Conservation (phyloP, 495 filamentous ascomycete species). For the Rostrohypoxylon terebratum region DNA sequence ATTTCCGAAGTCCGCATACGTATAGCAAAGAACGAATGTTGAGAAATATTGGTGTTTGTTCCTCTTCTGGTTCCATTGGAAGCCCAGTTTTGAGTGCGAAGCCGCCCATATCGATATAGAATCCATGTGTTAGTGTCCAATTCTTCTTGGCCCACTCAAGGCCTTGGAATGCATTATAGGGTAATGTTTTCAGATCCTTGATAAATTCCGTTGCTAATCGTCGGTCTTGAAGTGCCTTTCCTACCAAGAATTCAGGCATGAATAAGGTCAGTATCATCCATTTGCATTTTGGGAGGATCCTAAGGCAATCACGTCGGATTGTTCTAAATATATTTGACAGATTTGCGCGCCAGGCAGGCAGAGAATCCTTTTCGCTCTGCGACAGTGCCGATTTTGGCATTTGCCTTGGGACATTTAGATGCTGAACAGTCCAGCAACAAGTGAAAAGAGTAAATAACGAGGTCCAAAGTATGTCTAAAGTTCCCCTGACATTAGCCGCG, state of each 20-base stretch:
- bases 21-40: neutral
- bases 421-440: constrained; percentile 2
- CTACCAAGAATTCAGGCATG: neutral
- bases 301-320: neutral
- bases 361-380: neutral
- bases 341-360: too few relatives aligned
- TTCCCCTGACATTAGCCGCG: neutral
- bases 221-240: neutral
- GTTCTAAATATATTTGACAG: neutral
- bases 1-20: neutral
- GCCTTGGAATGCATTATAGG: neutral
- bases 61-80: too few relatives aligned
- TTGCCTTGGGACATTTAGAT: neutral
- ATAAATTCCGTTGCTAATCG: neutral
- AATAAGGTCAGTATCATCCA: neutral
- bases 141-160: neutral
- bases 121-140: neutral
- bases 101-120: neutral
- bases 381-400: neutral
- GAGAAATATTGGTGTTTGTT: neutral
- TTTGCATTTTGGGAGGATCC: neutral
- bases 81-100: constrained; percentile 2
- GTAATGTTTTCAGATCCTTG: neutral
- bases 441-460: neutral
- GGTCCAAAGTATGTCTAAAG: constrained; percentile 1